Conservation (phyloP, 2,329 filamentous ascomycete species). For the Ophiostoma montium region DNA sequence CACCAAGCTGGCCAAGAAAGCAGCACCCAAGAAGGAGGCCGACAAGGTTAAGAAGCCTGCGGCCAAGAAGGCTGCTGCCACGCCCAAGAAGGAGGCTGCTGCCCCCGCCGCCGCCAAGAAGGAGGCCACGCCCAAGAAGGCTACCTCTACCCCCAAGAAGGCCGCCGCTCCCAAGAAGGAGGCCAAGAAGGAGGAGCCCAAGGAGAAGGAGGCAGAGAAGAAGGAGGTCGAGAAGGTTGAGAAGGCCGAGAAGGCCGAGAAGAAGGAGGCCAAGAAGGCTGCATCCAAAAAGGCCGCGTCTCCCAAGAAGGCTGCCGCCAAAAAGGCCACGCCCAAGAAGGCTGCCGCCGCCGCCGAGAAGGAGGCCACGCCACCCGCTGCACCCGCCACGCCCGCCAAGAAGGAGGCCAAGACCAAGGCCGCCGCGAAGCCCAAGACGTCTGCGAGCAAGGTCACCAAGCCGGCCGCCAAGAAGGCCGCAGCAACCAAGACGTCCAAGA, state of each 20-base stretch:
- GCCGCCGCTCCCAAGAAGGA: constrained; percentile 17
- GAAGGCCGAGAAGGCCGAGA: constrained; percentile 21
- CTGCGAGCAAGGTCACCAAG: constrained; percentile 18
- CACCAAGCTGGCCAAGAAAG: constrained; percentile 84
- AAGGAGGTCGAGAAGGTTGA: constrained; percentile 18
- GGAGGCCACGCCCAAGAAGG: constrained; percentile 36
- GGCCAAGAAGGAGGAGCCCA: constrained; percentile 19
- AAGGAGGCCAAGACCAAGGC: constrained; percentile 22
- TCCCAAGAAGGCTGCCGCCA: constrained; percentile 24
- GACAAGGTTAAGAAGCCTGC: constrained; percentile 20
- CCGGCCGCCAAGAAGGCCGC: constrained; percentile 22
- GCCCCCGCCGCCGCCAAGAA: too few species aligned
- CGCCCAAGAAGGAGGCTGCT: constrained; percentile 13
- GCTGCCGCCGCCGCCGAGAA: constrained; percentile 31
- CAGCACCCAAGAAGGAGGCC: constrained; percentile 23
- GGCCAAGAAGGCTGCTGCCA: constrained; percentile 20
- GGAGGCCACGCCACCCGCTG: constrained; percentile 27
- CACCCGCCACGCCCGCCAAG: constrained; percentile 8
- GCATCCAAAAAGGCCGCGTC: constrained; percentile 16
- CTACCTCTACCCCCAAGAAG: constrained; percentile 30
- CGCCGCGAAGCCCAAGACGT: constrained; percentile 14
- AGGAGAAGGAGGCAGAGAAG: constrained; percentile 13
- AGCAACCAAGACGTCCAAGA: constrained; percentile 17
- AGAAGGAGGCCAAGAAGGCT: constrained; percentile 17
- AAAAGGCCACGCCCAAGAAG: constrained; percentile 37